Percentiles rank a stretch among this genome's conserved stretches.
Conservation (phyloP, 768 basidiomycete genomes). For the Cyathus striatus region DNA sequence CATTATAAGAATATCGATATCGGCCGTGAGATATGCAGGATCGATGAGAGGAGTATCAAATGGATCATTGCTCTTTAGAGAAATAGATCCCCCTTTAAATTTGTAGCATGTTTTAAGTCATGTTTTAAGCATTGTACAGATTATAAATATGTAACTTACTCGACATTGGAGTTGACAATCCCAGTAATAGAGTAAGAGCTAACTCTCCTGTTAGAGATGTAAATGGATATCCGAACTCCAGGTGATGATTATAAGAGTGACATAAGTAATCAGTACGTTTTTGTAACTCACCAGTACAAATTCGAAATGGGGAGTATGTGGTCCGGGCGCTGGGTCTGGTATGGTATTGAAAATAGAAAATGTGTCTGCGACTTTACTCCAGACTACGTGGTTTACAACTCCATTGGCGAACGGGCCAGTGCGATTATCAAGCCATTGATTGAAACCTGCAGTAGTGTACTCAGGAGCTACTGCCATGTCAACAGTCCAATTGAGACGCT, state of each 20-base stretch:
- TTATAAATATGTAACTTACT: too few species aligned
- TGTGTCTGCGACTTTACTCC: constrained; percentile 6
- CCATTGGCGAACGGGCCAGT: background rate
- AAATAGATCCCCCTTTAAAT: constrained; percentile 11
- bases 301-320: constrained; percentile 15
- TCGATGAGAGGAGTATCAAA: constrained; percentile 40
- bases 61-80: constrained; percentile 30
- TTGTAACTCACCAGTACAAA: constrained; percentile 15
- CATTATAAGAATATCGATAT: constrained; percentile 15
- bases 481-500: constrained; percentile 9
- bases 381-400: background rate
- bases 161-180: constrained; percentile 12
- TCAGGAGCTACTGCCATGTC: too few species aligned
- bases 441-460: too few species aligned
- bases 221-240: too few species aligned
- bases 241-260: background rate
- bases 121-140: too few species aligned
- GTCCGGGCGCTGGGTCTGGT: constrained; percentile 8
- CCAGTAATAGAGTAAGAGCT: background rate
- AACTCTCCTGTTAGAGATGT: too few species aligned
- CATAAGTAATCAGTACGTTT: background rate
- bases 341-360: constrained; percentile 4
- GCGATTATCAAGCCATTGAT: background rate
- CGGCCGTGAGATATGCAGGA: constrained; percentile 18
- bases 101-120: too few species aligned